A percentile compares a stretch with the other conserved stretches of the same genome.
Conservation (phyloP, 1,139 yeast species). For the Saccharomyces hybrid region DNA sequence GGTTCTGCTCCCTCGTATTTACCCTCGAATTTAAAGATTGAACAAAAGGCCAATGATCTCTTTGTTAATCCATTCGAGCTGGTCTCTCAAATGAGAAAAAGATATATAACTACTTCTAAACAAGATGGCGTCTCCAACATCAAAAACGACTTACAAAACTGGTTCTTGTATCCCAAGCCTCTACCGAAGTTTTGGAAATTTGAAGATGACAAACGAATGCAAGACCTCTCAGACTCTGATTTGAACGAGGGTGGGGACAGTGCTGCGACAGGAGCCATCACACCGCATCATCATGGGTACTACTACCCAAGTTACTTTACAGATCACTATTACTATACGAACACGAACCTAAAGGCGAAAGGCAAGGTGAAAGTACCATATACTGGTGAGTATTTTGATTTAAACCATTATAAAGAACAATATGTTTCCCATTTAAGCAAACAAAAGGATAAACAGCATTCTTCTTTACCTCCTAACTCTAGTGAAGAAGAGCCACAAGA, state of each 20-base stretch:
- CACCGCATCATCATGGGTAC: constrained; percentile 5
- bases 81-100: constrained; percentile 14
- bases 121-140: constrained; percentile 23
- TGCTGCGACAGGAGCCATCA: not conserved
- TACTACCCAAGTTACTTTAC: constrained; percentile 8
- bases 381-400: constrained; percentile 27
- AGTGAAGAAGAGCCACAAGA: not conserved
- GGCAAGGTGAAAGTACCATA: constrained; percentile 12
- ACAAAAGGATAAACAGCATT: not conserved
- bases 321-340: constrained; percentile 3
- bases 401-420: constrained; percentile 16
- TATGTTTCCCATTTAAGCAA: not conserved
- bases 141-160: constrained; percentile 20
- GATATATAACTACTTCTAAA: constrained; percentile 19
- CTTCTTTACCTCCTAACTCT: not conserved
- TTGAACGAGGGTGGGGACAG: not conserved
- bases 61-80: constrained; percentile 11
- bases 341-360: not conserved
- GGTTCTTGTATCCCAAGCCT: constrained; percentile 29
- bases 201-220: constrained; percentile 24
- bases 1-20: constrained; percentile 10
- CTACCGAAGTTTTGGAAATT: constrained; percentile 31
- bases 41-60: constrained; percentile 2
- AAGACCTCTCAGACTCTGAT: not conserved
- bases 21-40: constrained; percentile 4